Evolutionary conservation across 441 rosid genomes (phyloP), one percentile per base, ranked within the genome.

Genomic region (Populus hybrid): DNA sequence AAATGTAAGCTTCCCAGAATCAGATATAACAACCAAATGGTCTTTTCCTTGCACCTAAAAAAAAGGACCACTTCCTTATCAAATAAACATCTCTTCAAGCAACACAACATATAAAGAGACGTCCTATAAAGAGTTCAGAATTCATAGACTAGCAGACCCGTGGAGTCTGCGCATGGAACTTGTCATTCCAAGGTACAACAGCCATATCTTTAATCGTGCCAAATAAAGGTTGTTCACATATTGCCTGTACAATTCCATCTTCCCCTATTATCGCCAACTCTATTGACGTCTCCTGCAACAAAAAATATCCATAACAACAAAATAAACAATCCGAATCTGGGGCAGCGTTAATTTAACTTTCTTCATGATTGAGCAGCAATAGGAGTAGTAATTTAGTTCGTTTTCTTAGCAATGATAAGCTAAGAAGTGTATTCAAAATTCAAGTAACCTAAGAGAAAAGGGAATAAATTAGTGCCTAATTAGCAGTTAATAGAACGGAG

Each of bases 1-100:
- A 82, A 96, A 87, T 9, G 98, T 89, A 80, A 96, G 96, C 91
- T 91, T 96, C 82, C 99, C 99, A 23, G 99, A 96, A 86, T 96
- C 99, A 85, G 99, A 96, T 84, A 88, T 82, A 79, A 89, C 94
- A 83, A 89, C 92, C 88, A 96, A 78, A 69, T 91, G 91, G 86
- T 96, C 99, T 84, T 88, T 94, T 72, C 90, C 96, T 76, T 66
- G 78, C 89, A 88, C 85, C 94, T 92, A 75, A 28, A 68, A 30
- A 30, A 28, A 28, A 12, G 70, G n/a, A 34, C 10, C 16, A 16
- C 70, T 7, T 6, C 19, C 40, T 28, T 8, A 24, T 70, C 30
- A 75, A 30, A 42, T 67, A 21, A 40, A 71, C 46, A n/a, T 75
- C 10, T 50, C 38, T 36, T 28, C 26, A 67, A 19, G 34, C 8